Evolutionary conservation across 345 rosid species (phyloP).

Genomic region (Chamaenerion angustifolium): DNA sequence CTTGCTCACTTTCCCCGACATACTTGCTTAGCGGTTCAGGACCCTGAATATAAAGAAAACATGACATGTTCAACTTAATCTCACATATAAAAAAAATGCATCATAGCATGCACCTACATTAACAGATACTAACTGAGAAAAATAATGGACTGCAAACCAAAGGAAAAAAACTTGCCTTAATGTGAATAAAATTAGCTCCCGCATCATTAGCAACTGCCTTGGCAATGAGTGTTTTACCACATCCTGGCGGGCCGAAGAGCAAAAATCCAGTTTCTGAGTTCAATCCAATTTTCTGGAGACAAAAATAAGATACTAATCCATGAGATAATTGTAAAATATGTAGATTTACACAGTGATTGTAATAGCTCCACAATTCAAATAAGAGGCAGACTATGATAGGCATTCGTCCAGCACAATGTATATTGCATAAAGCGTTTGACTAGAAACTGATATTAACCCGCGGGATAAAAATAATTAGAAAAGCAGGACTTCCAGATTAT

Average conservation of each 20-base stretch:
- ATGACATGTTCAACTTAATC: background rate
- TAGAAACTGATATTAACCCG: too few relatives aligned
- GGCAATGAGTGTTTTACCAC: slow-evolving; percentile 96
- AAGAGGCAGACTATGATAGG: too few relatives aligned
- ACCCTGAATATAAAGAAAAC: slow-evolving; percentile 31
- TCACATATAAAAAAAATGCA: background rate
- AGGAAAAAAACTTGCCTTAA: slow-evolving; percentile 42
- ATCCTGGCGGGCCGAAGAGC: slow-evolving; percentile 97
- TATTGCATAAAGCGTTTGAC: too few relatives aligned
- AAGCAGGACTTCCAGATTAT: background rate
- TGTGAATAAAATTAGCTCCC: slow-evolving; percentile 87
- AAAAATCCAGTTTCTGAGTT: slow-evolving; percentile 77
- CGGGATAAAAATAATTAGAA: background rate
- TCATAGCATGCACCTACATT: background rate
- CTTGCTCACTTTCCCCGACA: slow-evolving; percentile 95
- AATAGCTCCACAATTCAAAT: too few relatives aligned
- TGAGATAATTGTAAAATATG: background rate
- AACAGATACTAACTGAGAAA: background rate
- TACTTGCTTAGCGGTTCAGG: slow-evolving; percentile 82
- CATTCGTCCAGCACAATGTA: too few relatives aligned
- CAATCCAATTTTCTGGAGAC: slow-evolving; percentile 58
- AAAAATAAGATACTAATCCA: background rate
- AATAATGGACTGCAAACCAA: background rate
- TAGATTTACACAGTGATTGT: too few relatives aligned
- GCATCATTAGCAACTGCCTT: slow-evolving; percentile 97